These are phyloP conservation scores for Boletellus sp. DNA, from an alignment of 1,284 basidiomycete genomes.

Conservation along the genomic window DNA sequence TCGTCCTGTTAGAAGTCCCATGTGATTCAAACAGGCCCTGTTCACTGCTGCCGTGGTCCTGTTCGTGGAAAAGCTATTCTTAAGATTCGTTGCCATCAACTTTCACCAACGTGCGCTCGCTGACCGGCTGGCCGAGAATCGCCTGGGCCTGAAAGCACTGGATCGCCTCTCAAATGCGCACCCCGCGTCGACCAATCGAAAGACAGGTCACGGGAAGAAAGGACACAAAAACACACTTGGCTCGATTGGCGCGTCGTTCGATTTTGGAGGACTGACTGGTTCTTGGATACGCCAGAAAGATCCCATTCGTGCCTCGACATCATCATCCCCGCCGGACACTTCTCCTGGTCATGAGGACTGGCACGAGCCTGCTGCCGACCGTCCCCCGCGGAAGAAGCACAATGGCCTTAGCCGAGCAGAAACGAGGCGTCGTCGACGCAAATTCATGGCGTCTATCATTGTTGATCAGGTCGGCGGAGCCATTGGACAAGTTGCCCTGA, in stretches of 20 bases:
- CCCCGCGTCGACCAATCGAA: conserved; percentile 32
- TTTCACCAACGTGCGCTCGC: conserved; percentile 73
- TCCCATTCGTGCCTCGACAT: conserved; percentile 9
- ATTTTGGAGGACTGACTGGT: conserved; percentile 26
- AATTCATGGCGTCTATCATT: conserved; percentile 59
- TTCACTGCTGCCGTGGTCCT: conserved; percentile 63
- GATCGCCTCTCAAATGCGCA: conserved; percentile 67
- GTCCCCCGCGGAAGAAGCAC: conserved; percentile 17
- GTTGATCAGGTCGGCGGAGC: conserved; percentile 70
- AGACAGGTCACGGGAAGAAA: conserved; percentile 34
- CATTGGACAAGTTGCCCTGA: conserved; percentile 69
- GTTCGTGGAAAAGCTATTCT: conserved; percentile 66
- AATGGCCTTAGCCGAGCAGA: conserved; percentile 27
- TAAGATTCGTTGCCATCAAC: conserved; percentile 74
- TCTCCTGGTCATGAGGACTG: conserved; percentile 6
- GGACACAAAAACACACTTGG: conserved; percentile 31
- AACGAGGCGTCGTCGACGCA: conserved; percentile 44
- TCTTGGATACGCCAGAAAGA: conserved; percentile 28
- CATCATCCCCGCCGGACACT: conserved; percentile 8
- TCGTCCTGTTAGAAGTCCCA: conserved; percentile 1
- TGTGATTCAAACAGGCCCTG: conserved; percentile 44
- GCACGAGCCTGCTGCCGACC: conserved; percentile 21
- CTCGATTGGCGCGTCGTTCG: conserved; percentile 32
- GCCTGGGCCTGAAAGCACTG: conserved; percentile 62
- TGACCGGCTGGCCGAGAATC: conserved; percentile 68